Base-by-base conservation (phyloP, 1,139 yeast species). In the Geotrichum citri-aurantii region DNA sequence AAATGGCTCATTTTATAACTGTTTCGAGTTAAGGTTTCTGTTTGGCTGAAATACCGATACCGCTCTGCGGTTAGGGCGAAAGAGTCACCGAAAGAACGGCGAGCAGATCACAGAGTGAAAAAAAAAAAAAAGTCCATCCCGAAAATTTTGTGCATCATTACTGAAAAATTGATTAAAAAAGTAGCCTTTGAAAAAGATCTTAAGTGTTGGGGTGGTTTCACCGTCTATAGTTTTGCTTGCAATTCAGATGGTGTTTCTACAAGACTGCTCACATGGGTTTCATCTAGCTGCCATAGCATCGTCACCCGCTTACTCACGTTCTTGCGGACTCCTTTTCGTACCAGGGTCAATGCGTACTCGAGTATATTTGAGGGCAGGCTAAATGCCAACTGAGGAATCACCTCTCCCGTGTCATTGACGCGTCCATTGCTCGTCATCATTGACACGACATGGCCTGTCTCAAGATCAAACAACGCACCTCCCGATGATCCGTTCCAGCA, bases 401-500 rank as follows among this genome's bases (percentile, higher is more conserved):
- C 74, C 54, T 75, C 78, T 21, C 80, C 80, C 2, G 71, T 65
- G 1, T 69, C 65, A 37, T 68, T 71, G 42, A 77, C 68, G 50
- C 73, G 71, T 0, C 82, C 92, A 68, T 86, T 86, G 37, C 88
- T 82, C 44, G 88, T 83, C 74, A 86, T 80, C 46, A 84, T 68
- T 0, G 88, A 88, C 12, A 83, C 67, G 4, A 85, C 70, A 48
- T 74, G 70, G 17, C 74, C 70, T 21, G 59, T 55, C 0, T 65
- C 54, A 2, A 61, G 52, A 57, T 76, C 74, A 58, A 82, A 76
- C 2, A 85, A 68, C 0, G 85, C 89, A 0, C 92, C 92, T 0
- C 92, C 92, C 0, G 88, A 83, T 1, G 90, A 84, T 0, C 92
- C 92, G 65, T 85, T 85, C 89, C 90, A 86, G 69, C 90, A 85